Conservation (phyloP, 2,329 filamentous ascomycete genomes). For the Purpureocillium lavendulum region DNA sequence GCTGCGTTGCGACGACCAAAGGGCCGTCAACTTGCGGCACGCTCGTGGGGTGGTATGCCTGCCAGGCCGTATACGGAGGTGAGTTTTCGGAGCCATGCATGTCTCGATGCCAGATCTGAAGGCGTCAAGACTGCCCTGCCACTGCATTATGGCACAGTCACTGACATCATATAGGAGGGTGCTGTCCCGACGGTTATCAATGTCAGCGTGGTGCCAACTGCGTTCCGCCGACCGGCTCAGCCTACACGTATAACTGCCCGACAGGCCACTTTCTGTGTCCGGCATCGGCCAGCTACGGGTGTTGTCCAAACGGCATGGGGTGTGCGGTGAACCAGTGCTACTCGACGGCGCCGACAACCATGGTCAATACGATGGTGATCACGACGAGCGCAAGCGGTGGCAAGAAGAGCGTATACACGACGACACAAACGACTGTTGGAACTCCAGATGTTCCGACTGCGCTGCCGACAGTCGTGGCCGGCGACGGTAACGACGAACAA, state of each 20-base stretch:
- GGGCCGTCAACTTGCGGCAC: slow-evolving; percentile 30
- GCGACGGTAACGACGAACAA: slow-evolving; percentile 14
- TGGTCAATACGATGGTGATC: slow-evolving; percentile 31
- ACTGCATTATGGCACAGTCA: too few relatives aligned
- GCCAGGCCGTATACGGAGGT: slow-evolving; percentile 27
- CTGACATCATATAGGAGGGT: slow-evolving; percentile 23
- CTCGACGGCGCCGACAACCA: slow-evolving; percentile 34
- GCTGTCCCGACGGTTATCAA: slow-evolving; percentile 35
- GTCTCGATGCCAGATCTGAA: too few relatives aligned
- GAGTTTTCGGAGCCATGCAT: too few relatives aligned
- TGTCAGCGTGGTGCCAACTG: slow-evolving; percentile 34
- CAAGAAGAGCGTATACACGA: slow-evolving; percentile 28
- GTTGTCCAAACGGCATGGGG: slow-evolving; percentile 40
- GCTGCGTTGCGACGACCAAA: slow-evolving; percentile 37
- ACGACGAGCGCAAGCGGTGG: slow-evolving; percentile 35
- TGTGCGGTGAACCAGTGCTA: slow-evolving; percentile 43
- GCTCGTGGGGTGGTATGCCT: slow-evolving; percentile 28
- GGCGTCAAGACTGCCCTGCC: not conserved
- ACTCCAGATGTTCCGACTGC: slow-evolving; percentile 27
- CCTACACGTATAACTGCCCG: slow-evolving; percentile 32
- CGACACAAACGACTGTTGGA: slow-evolving; percentile 27
- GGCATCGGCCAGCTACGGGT: slow-evolving; percentile 40
- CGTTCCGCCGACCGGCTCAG: slow-evolving; percentile 31
- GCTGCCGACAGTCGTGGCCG: slow-evolving; percentile 14
- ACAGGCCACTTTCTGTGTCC: slow-evolving; percentile 39